Percentiles rank a stretch among this genome's conserved stretches.
Evolutionary conservation across 208 protist genomes (phyloP).

Genomic region (Dictyostelium gargantuum): DNA sequence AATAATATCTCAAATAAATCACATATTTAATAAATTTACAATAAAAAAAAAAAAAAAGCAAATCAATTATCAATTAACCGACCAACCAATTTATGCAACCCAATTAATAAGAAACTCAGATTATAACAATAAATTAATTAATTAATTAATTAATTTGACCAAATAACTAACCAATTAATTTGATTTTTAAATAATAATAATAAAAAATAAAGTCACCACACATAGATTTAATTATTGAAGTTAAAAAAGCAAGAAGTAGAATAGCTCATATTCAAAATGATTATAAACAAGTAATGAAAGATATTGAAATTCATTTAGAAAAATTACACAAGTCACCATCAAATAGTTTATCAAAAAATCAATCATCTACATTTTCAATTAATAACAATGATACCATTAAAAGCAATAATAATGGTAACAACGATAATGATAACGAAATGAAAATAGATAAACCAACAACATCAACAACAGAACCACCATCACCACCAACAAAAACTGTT

Average conservation of each 20-base stretch:
- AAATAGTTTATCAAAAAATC: neutral
- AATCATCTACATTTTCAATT: neutral
- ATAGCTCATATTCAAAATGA: conserved; percentile 47
- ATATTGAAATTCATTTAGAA: neutral
- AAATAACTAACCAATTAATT: neutral
- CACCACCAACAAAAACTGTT: neutral
- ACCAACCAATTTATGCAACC: too few relatives aligned
- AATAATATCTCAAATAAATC: too few relatives aligned
- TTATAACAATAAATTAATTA: neutral
- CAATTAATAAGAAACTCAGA: too few relatives aligned
- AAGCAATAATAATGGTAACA: neutral
- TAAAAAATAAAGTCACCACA: conserved; percentile 54
- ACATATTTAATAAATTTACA: neutral
- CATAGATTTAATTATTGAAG: conserved; percentile 51
- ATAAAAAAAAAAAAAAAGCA: neutral
- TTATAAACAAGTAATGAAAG: conserved; percentile 46
- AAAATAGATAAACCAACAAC: neutral
- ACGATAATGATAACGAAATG: neutral
- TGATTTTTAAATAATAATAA: neutral
- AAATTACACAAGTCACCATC: neutral
- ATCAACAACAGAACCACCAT: neutral
- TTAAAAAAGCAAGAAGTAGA: conserved; percentile 60
- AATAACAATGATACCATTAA: neutral
- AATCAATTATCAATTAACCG: too few relatives aligned
- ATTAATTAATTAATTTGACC: neutral